phyloP scores from a whole-genome alignment of 352 stramenopile species.

The Pythium brachiatum region DNA sequence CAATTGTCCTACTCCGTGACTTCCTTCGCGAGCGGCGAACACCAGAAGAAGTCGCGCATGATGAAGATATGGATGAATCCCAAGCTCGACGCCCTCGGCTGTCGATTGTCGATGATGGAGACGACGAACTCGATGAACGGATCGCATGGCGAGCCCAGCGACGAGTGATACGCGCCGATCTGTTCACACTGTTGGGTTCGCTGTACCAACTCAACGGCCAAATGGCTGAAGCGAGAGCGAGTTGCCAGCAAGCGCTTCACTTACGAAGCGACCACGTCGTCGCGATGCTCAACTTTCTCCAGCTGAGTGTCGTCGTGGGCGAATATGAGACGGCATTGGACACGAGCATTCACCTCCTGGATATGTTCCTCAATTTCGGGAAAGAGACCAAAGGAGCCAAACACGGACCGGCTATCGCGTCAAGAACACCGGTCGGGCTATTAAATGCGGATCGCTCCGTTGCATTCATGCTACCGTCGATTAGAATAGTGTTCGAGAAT shows the following conservation, averaged over 20 bases:
- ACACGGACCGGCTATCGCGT: background rate
- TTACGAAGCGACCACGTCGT: conserved; percentile 38
- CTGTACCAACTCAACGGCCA: conserved; percentile 42
- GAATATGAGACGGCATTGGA: conserved; percentile 45
- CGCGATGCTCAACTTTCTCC: conserved; percentile 46
- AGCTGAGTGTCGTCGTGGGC: conserved; percentile 31
- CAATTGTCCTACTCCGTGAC: conserved; percentile 30
- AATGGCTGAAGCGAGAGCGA: conserved; percentile 19
- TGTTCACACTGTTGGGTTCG: conserved; percentile 34
- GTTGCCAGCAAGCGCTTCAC: conserved; percentile 32
- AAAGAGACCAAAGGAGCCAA: background rate
- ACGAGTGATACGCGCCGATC: conserved; percentile 39
- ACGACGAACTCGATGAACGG: conserved; percentile 24
- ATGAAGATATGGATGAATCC: conserved; percentile 6
- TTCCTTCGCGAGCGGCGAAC: conserved; percentile 37
- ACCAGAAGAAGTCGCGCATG: conserved; percentile 22
- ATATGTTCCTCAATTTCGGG: conserved; percentile 19
- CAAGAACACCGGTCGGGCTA: conserved; percentile 16
- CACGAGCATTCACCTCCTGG: conserved; percentile 31
- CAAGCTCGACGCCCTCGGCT: background rate
- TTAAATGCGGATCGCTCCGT: conserved; percentile 32
- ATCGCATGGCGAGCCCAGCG: conserved; percentile 33
- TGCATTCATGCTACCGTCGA: conserved; percentile 24
- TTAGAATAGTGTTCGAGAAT: conserved; percentile 5
- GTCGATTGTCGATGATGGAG: conserved; percentile 13